Conservation (phyloP, 331 rosid species). For the Dryas integrifolia region DNA sequence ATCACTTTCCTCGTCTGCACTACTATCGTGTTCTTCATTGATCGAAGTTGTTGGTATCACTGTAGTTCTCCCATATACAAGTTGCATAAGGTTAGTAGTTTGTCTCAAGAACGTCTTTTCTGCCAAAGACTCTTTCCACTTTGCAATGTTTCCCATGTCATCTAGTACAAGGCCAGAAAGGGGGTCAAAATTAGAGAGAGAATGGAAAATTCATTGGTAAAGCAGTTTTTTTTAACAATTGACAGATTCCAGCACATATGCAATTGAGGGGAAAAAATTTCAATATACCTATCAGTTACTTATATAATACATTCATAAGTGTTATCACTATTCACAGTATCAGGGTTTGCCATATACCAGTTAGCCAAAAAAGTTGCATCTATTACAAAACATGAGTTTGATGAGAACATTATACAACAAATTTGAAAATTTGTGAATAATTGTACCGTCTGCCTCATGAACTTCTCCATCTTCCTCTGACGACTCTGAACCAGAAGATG, state of each 20-base stretch:
- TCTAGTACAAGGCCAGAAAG: slow-evolving; percentile 32
- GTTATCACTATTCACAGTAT: background rate
- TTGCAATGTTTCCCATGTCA: slow-evolving; percentile 66
- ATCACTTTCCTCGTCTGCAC: slow-evolving; percentile 59
- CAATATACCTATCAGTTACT: background rate
- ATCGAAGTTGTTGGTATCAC: slow-evolving; percentile 25
- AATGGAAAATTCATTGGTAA: slow-evolving; percentile 4
- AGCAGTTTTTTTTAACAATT: slow-evolving; percentile 3
- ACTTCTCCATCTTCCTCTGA: slow-evolving; percentile 38
- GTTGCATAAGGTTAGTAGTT: slow-evolving; percentile 70
- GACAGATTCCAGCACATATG: background rate
- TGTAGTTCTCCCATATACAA: slow-evolving; percentile 72
- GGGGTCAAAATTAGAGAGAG: slow-evolving; percentile 26
- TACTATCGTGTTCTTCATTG: slow-evolving; percentile 43
- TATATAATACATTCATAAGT: background rate
- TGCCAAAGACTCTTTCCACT: slow-evolving; percentile 76
- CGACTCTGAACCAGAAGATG: slow-evolving; percentile 45
- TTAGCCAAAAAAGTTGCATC: background rate
- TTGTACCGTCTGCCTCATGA: slow-evolving; percentile 48
- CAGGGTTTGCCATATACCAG: background rate
- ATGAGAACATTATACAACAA: slow-evolving; percentile 17
- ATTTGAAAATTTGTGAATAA: background rate
- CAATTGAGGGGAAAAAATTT: slow-evolving; percentile 11
- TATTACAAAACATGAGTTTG: slow-evolving; percentile 9
- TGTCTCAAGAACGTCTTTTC: slow-evolving; percentile 55